Conservation (phyloP, 2,329 filamentous ascomycete genomes). For the Trichoderma arundinaceum region DNA sequence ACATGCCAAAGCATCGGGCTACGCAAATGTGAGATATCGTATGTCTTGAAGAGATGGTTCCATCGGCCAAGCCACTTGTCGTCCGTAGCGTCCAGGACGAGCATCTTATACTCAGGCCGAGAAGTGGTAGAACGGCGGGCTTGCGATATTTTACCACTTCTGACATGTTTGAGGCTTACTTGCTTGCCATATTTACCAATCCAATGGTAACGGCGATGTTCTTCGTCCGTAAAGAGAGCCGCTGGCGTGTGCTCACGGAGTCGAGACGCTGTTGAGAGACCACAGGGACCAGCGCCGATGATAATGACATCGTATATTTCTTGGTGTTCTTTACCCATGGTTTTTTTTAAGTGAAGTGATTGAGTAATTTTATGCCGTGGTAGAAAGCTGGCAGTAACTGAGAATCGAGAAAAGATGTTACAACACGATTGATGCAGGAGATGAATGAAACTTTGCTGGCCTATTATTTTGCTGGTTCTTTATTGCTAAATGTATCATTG, state of each 20-base stretch:
- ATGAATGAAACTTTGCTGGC: not conserved
- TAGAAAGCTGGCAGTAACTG: too few species aligned
- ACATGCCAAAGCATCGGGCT: slow-evolving; percentile 86
- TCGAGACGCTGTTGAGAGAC: slow-evolving; percentile 74
- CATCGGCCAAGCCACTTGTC: slow-evolving; percentile 72
- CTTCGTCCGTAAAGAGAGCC: slow-evolving; percentile 81
- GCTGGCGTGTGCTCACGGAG: slow-evolving; percentile 75
- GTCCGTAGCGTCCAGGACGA: slow-evolving; percentile 71
- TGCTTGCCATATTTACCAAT: slow-evolving; percentile 68
- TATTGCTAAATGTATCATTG: not conserved
- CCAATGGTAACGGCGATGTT: slow-evolving; percentile 82
- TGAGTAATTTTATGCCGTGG: not conserved
- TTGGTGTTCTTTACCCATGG: slow-evolving; percentile 35
- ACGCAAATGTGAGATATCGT: slow-evolving; percentile 73
- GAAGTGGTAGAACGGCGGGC: slow-evolving; percentile 5
- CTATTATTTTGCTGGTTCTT: not conserved
- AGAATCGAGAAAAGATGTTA: too few species aligned
- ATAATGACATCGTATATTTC: slow-evolving; percentile 70
- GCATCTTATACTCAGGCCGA: slow-evolving; percentile 50
- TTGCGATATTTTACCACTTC: slow-evolving; percentile 42
- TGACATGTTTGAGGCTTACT: slow-evolving; percentile 60
- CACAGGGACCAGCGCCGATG: slow-evolving; percentile 75
- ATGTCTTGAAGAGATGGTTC: slow-evolving; percentile 70
- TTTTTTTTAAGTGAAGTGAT: not conserved
- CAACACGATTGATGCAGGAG: not conserved